Evolutionary conservation across 140 eudicot genomes (phyloP).

Genomic region (Erigeron philadelphicus): DNA sequence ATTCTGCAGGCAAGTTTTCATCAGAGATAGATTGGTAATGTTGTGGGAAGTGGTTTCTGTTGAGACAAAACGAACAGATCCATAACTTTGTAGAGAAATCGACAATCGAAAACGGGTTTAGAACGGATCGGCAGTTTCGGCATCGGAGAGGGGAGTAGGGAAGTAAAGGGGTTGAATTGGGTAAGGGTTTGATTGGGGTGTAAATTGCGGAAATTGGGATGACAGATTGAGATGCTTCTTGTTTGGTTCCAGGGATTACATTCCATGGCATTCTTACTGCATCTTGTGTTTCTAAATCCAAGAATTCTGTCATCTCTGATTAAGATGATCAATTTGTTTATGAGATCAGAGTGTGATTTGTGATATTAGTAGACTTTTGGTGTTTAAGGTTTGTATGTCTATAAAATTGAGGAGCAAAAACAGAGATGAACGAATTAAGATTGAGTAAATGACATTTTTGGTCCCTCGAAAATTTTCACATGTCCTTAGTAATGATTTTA

Average conservation of each 20-base stretch:
- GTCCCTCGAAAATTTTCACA: neutral
- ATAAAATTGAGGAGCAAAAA: constrained; percentile 3
- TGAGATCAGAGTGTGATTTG: constrained; percentile 11
- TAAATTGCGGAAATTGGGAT: constrained; percentile 87
- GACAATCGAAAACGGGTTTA: constrained; percentile 86
- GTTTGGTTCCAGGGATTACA: constrained; percentile 79
- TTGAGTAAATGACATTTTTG: constrained; percentile 18
- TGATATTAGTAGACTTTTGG: neutral
- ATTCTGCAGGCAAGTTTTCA: constrained; percentile 76
- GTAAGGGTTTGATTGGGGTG: constrained; percentile 85
- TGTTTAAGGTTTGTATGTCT: constrained; percentile 6
- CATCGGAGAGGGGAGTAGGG: constrained; percentile 94
- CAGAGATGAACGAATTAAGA: constrained; percentile 1
- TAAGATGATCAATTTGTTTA: neutral
- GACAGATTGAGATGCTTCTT: constrained; percentile 54
- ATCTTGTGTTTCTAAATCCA: constrained; percentile 73
- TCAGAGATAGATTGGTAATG: constrained; percentile 75
- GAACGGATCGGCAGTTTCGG: constrained; percentile 77
- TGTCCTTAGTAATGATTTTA: too few relatives aligned
- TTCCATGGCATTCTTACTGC: constrained; percentile 98
- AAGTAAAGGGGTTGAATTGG: constrained; percentile 45
- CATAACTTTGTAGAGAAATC: constrained; percentile 88
- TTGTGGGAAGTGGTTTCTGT: constrained; percentile 78
- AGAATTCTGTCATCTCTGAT: constrained; percentile 67
- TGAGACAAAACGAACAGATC: constrained; percentile 87